A percentile compares a stretch with the other conserved stretches of the same genome.
These are phyloP conservation scores for Pelargonium citronellum DNA, from an alignment of 441 rosid genomes.

Conservation along the genomic window DNA sequence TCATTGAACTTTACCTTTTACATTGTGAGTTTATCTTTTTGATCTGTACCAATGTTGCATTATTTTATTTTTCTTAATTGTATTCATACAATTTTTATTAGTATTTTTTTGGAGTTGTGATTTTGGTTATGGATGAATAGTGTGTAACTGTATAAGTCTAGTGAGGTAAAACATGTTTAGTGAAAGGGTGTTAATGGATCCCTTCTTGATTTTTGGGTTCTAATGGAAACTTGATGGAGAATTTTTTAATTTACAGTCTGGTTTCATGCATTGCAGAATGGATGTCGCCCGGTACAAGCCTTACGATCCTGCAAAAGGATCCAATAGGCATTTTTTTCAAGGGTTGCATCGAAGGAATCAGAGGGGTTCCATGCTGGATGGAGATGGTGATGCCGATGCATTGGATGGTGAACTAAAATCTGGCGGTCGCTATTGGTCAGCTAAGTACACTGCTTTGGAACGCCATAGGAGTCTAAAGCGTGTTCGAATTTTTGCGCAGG, in stretches of 20 bases:
- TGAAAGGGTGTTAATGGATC: no score
- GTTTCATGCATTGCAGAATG: constrained; percentile 52
- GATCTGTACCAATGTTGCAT: not conserved
- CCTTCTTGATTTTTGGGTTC: no score
- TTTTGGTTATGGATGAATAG: not conserved
- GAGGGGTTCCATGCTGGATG: constrained; percentile 39
- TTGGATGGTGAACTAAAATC: constrained; percentile 59
- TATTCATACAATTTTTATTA: no score
- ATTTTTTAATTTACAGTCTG: constrained; percentile 5
- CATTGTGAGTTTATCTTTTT: not conserved
- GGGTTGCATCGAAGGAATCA: constrained; percentile 31
- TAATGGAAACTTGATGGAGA: not conserved
- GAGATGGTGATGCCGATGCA: constrained; percentile 62
- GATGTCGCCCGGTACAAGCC: constrained; percentile 69
- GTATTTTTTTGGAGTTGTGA: not conserved
- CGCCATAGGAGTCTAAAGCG: constrained; percentile 57
- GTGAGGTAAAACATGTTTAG: not conserved
- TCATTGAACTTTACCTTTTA: not conserved
- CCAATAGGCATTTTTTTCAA: constrained; percentile 25
- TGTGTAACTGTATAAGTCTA: not conserved
- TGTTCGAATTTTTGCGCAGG: constrained; percentile 40
- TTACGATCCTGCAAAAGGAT: constrained; percentile 33
- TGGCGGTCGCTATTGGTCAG: constrained; percentile 77
- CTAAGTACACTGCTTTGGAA: constrained; percentile 66
- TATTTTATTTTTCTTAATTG: not conserved